Base-by-base conservation (phyloP, 176 grass and related monocot genomes). In the barley (Hordeum vulgare) region DNA sequence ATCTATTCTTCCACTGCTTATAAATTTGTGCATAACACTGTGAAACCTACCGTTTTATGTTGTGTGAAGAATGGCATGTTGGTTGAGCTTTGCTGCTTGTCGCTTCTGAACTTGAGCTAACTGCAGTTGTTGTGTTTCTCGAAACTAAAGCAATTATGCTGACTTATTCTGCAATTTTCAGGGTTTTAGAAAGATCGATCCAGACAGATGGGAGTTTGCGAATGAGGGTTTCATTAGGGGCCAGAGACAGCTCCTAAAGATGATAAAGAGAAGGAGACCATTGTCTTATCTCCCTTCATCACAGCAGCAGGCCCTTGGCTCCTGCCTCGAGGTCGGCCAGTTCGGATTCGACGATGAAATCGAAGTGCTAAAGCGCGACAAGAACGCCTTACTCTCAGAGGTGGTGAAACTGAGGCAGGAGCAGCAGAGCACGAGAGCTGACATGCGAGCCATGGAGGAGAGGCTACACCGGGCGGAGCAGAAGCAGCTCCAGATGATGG, bases 131-230 rank as follows among this genome's bases (percentile, higher is more conserved):
- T 8, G 70, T 73, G 8, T 8, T 73, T 73, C 9, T 51, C 2
- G 9, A 31, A 74, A 53, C 29, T 74, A 4, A 2, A 20, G 3
- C 3, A 2, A 51, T 9, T 53, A 37, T 37, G 61, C n/a, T 37
- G 79, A n/a, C 8, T 78, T 45, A 11, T 37, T 11, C 78, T 57
- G 75, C 39, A 64, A 77, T 44, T 20, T 86, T 71, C 92, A 98
- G 95, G 95, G 92, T 26, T 98, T 98, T 78, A 94, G 86, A 83
- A 98, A 98, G 77, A 77, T 93, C 8, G 89, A 95, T 56, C 84
- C 92, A 11, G 92, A 93, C 70, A 91, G 83, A 71, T 95, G 95
- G 95, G 95, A 98, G 65, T 98, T 98, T 71, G 95, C 90, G 6
- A 93, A 91, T 26, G 89, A 93, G 69, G 86, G 86, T 18, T 98